Percentiles rank a stretch among this genome's conserved stretches.
Conservation (phyloP, 1,139 yeast genomes). For the Yamadazyma triangularis region DNA sequence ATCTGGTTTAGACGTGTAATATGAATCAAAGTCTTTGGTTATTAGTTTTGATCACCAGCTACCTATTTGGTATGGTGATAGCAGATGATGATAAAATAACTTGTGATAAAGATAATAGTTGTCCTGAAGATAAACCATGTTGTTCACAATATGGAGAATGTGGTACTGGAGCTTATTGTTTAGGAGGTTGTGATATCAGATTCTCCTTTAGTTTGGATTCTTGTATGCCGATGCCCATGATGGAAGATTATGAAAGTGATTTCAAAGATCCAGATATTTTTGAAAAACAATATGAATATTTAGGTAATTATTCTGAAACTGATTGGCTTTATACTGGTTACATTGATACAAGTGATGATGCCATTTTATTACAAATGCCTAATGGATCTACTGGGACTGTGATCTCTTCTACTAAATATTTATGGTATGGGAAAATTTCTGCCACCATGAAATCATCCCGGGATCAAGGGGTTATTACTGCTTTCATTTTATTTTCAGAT, state of each 20-base stretch:
- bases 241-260: constrained; percentile 27
- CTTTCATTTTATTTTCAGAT: constrained; percentile 80
- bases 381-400: constrained; percentile 75
- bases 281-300: constrained; percentile 39
- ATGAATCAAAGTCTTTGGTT: background rate
- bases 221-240: constrained; percentile 62
- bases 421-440: constrained; percentile 84
- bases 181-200: constrained; percentile 78
- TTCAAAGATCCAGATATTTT: constrained; percentile 28
- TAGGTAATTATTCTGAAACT: constrained; percentile 64
- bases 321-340: constrained; percentile 79
- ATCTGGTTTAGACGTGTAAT: background rate
- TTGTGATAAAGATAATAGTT: constrained; percentile 48
- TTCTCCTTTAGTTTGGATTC: constrained; percentile 57
- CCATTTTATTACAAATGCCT: constrained; percentile 73
- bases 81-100: constrained; percentile 18
- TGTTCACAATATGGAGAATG: constrained; percentile 84
- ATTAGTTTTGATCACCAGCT: background rate
- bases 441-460: constrained; percentile 71
- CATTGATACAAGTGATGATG: constrained; percentile 50
- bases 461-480: constrained; percentile 76
- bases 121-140: constrained; percentile 75
- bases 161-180: constrained; percentile 76
- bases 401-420: constrained; percentile 68
- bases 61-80: constrained; percentile 3